Conservation (phyloP, 2,329 filamentous ascomycete species). For the Exophiala xenobiotica region DNA sequence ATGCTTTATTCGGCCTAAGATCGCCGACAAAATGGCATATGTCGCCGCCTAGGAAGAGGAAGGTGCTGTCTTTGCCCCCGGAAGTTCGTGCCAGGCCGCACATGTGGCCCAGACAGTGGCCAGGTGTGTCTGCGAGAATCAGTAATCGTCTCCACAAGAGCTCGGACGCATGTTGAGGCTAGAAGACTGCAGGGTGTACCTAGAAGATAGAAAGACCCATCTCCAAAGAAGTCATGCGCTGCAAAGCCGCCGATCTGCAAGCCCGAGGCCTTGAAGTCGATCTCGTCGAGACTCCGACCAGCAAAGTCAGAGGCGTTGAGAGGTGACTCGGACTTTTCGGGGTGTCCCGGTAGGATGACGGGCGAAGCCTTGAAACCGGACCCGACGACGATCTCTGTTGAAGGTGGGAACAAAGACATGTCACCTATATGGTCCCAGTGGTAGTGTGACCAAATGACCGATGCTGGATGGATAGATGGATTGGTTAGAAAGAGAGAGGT, state of each 20-base stretch:
- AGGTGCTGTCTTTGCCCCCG: conserved; percentile 36
- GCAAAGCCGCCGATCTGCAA: conserved; percentile 39
- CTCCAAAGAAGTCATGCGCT: conserved; percentile 44
- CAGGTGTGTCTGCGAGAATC: conserved; percentile 40
- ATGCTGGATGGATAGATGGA: conserved; percentile 17
- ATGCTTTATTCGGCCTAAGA: conserved; percentile 33
- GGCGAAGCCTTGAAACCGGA: conserved; percentile 48
- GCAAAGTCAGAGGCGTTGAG: conserved; percentile 38
- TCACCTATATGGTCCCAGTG: conserved; percentile 52
- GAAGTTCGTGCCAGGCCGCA: conserved; percentile 50
- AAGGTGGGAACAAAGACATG: conserved; percentile 46
- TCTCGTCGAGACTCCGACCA: conserved; percentile 31
- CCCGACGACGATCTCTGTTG: conserved; percentile 53
- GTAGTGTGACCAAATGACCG: conserved; percentile 35
- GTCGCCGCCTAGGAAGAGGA: conserved; percentile 48
- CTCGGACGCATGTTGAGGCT: not conserved
- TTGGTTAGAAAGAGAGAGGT: not conserved
- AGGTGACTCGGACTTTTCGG: conserved; percentile 38
- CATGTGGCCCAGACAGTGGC: conserved; percentile 49
- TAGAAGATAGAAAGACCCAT: conserved; percentile 44
- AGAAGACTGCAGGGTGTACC: no score
- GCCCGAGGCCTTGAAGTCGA: conserved; percentile 11
- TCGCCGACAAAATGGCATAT: conserved; percentile 43
- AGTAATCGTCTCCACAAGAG: not conserved
- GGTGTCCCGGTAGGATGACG: conserved; percentile 49